phyloP scores from a whole-genome alignment of 208 protist species.

The Naegleria fowleri region DNA sequence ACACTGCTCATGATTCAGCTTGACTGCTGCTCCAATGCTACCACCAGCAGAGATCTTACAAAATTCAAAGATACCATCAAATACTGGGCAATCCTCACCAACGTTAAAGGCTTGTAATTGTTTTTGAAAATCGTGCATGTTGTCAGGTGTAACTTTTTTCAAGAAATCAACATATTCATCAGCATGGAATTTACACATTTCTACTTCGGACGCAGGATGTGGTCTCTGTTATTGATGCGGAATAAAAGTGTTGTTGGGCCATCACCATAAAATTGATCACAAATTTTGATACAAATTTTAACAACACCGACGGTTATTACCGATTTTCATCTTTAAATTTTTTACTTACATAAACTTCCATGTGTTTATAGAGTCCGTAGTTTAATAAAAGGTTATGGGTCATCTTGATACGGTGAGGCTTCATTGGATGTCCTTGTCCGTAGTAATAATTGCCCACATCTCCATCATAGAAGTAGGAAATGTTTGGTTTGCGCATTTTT shows the following conservation, averaged over 20 bases:
- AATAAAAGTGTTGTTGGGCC: not conserved
- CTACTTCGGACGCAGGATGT: conserved; percentile 32
- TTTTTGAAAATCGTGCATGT: conserved; percentile 28
- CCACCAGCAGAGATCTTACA: conserved; percentile 67
- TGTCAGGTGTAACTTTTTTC: conserved; percentile 42
- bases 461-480: conserved; percentile 41
- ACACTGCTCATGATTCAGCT: conserved; percentile 74
- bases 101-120: conserved; percentile 53
- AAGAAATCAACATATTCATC: conserved; percentile 78
- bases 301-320: no score
- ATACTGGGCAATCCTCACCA: conserved; percentile 80
- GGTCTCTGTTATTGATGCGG: conserved; percentile 32
- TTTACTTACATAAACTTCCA: conserved; percentile 51
- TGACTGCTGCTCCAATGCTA: conserved; percentile 85
- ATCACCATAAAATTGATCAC: not conserved
- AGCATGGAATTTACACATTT: conserved; percentile 68
- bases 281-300: no score
- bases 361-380: conserved; percentile 64
- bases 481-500: not conserved
- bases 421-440: conserved; percentile 69
- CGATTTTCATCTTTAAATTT: not conserved
- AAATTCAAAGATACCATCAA: conserved; percentile 75
- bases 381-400: conserved; percentile 66
- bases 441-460: conserved; percentile 63
- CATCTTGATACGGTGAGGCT: conserved; percentile 65